Evolutionary conservation across 139 green algal genomes (phyloP).

Genomic region (Astrephomene gubernaculifera): DNA sequence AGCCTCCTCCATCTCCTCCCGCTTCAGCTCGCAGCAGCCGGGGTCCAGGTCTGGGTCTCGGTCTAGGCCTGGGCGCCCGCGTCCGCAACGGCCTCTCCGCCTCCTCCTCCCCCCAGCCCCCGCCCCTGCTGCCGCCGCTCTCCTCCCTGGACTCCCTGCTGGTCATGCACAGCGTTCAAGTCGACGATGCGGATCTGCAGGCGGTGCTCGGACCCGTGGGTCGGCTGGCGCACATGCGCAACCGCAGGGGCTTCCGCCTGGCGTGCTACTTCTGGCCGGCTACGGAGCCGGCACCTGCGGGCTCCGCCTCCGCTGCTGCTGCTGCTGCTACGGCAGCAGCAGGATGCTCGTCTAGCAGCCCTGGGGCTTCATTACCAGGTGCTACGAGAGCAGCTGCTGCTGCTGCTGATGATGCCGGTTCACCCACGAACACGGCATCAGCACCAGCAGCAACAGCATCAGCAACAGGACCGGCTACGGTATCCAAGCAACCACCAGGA

Average conservation of each 20-base stretch:
- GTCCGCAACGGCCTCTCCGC: no score
- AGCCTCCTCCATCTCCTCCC: no score
- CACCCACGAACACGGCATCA: no score
- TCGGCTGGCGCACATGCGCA: constrained; percentile 31
- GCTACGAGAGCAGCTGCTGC: background rate
- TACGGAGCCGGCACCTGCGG: no score
- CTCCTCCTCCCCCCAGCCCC: no score
- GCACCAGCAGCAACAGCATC: no score
- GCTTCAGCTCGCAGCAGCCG: no score
- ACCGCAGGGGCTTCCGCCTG: constrained; percentile 18
- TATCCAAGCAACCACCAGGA: no score
- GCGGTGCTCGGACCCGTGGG: constrained; percentile 22
- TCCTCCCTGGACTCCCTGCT: constrained; percentile 1
- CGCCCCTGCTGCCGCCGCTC: background rate
- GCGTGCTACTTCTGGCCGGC: constrained; percentile 39
- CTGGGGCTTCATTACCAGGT: background rate
- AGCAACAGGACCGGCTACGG: no score
- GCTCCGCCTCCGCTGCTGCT: background rate
- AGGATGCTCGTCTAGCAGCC: background rate
- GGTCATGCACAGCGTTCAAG: constrained; percentile 15
- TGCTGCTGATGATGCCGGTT: background rate
- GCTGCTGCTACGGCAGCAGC: background rate
- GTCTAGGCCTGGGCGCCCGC: no score
- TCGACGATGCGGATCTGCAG: constrained; percentile 2
- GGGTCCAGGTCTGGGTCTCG: no score